These are phyloP conservation scores for Samsoniella hepiali DNA, from an alignment of 2,329 filamentous ascomycete species.

Conservation along the genomic window DNA sequence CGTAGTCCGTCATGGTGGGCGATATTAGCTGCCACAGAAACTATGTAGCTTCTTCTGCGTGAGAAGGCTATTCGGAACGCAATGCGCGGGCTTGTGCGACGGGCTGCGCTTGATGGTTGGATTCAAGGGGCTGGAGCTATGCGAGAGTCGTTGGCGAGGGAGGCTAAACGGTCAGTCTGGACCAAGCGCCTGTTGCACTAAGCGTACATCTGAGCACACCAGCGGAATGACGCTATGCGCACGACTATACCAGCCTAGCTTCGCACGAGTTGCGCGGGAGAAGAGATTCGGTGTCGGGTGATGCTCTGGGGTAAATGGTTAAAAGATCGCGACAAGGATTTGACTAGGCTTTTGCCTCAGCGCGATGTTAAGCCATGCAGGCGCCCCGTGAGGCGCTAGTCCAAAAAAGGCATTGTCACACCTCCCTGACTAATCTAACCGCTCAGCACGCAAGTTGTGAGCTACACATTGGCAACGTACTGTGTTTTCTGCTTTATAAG, in stretches of 20 bases:
- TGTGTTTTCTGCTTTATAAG: no score
- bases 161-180: slow-evolving; percentile 7
- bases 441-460: no score
- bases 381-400: neutral
- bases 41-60: neutral
- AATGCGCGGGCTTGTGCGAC: neutral
- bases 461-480: no score
- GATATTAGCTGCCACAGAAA: neutral
- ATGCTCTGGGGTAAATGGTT: neutral
- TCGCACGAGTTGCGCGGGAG: slow-evolving; percentile 4
- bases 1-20: slow-evolving; percentile 52
- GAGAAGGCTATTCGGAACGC: neutral
- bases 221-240: slow-evolving; percentile 1
- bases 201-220: slow-evolving; percentile 12
- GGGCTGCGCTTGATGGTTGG: neutral
- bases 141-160: neutral
- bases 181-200: slow-evolving; percentile 15
- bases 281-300: neutral
- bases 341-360: slow-evolving; percentile 10
- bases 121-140: neutral
- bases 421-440: slow-evolving; percentile 1
- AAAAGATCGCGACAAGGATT: slow-evolving; percentile 10
- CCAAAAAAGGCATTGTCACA: neutral
- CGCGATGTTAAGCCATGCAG: slow-evolving; percentile 5
- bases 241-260: slow-evolving; percentile 1